Evolutionary conservation across 495 filamentous ascomycete species (phyloP).

Genomic region (Penicillium coprophilum): DNA sequence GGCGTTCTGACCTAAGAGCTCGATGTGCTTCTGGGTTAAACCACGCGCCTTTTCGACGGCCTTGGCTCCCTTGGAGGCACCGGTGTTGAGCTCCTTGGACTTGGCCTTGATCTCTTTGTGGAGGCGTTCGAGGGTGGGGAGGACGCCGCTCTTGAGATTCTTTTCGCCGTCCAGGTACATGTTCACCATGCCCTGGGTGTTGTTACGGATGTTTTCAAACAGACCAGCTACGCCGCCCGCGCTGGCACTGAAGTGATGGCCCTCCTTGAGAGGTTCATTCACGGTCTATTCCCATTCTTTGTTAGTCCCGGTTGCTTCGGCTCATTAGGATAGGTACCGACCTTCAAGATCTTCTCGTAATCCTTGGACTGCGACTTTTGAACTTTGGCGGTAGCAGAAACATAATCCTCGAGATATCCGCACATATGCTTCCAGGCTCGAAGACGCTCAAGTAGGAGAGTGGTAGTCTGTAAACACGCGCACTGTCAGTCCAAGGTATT

Average conservation of each 20-base stretch:
- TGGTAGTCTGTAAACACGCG: constrained; percentile 56
- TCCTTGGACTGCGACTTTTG: constrained; percentile 86
- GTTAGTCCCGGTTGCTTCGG: constrained; percentile 1
- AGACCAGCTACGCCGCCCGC: constrained; percentile 80
- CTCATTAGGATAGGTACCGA: constrained; percentile 28
- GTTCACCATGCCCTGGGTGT: constrained; percentile 87
- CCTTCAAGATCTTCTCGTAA: constrained; percentile 92
- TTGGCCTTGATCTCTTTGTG: constrained; percentile 97
- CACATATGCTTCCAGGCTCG: constrained; percentile 95
- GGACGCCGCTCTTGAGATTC: constrained; percentile 74
- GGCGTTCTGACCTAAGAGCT: constrained; percentile 81
- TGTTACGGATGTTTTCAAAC: constrained; percentile 89
- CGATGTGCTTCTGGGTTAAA: constrained; percentile 90
- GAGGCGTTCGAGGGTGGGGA: constrained; percentile 84
- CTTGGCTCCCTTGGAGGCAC: constrained; percentile 85
- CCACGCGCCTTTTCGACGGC: constrained; percentile 86
- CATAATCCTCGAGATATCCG: constrained; percentile 85
- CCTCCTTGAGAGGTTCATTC: constrained; percentile 78
- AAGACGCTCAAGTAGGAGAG: constrained; percentile 78
- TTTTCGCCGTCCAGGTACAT: constrained; percentile 86
- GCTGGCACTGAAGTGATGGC: constrained; percentile 86
- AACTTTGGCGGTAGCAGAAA: constrained; percentile 76
- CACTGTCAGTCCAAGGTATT: constrained; percentile 11
- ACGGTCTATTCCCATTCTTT: constrained; percentile 59
- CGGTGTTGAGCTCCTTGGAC: constrained; percentile 77